Percentiles rank a stretch among this genome's conserved stretches.
Evolutionary conservation across 495 filamentous ascomycete genomes (phyloP).

Genomic region (Evernia prunastri): DNA sequence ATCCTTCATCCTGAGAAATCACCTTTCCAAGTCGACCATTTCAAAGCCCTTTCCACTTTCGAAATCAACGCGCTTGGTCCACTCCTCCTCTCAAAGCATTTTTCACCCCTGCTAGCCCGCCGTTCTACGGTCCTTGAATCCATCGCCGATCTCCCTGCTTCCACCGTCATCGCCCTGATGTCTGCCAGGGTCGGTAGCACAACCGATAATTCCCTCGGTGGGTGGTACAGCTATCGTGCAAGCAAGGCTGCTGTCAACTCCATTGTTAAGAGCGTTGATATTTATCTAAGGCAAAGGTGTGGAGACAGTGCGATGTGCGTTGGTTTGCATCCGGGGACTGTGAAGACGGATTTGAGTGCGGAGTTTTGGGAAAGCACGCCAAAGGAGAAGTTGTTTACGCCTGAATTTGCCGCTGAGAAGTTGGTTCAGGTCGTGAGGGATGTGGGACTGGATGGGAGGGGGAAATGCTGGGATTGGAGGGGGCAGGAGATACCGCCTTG

Average conservation of each 20-base stretch:
- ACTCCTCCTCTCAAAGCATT: conserved; percentile 68
- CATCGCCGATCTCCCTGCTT: conserved; percentile 27
- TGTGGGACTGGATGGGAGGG: conserved; percentile 48
- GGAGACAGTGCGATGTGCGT: conserved; percentile 58
- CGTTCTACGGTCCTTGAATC: conserved; percentile 31
- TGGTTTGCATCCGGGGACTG: conserved; percentile 76
- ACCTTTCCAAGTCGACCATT: conserved; percentile 53
- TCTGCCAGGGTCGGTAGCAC: conserved; percentile 71
- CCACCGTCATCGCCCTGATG: conserved; percentile 62
- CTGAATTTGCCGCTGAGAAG: conserved; percentile 53
- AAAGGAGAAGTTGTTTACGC: conserved; percentile 54
- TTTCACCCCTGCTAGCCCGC: conserved; percentile 58
- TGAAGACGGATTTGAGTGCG: conserved; percentile 64
- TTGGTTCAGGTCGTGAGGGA: conserved; percentile 49
- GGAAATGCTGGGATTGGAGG: conserved; percentile 72
- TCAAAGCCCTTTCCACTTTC: conserved; percentile 53
- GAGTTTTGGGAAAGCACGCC: conserved; percentile 61
- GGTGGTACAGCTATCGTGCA: conserved; percentile 71
- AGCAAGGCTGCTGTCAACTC: conserved; percentile 68
- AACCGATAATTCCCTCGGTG: conserved; percentile 61
- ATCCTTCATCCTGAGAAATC: conserved; percentile 71
- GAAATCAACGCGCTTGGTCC: conserved; percentile 67
- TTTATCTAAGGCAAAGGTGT: conserved; percentile 49
- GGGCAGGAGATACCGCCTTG: conserved; percentile 62
- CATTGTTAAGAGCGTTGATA: conserved; percentile 64